Conservation (phyloP, 1,139 yeast species). For the Candida tropicalis region DNA sequence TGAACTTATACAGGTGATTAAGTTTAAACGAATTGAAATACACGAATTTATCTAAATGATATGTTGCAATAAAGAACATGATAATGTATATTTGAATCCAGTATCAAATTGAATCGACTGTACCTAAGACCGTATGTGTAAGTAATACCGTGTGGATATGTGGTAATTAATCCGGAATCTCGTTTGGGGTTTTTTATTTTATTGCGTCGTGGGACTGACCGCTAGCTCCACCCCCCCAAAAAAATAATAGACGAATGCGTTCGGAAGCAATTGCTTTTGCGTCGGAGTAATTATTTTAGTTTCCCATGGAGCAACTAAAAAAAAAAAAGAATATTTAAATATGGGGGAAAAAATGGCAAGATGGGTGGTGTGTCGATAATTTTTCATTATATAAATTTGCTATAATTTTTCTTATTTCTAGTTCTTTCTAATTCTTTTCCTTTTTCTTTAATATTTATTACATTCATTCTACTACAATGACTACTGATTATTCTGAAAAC, state of each 20-base stretch:
- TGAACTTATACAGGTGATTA: background rate
- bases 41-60: too few species aligned
- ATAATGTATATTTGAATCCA: too few species aligned
- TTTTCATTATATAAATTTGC: too few species aligned
- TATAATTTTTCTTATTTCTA: background rate
- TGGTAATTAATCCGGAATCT: too few species aligned
- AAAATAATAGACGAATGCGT: background rate
- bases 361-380: too few species aligned
- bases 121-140: too few species aligned
- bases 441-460: background rate
- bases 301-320: background rate
- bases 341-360: constrained; percentile 1
- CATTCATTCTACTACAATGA: background rate
- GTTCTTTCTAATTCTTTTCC: background rate
- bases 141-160: too few species aligned
- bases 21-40: background rate
- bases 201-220: too few species aligned
- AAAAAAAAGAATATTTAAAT: background rate
- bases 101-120: too few species aligned
- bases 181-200: too few species aligned
- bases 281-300: background rate
- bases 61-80: too few species aligned
- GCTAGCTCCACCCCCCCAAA: too few species aligned
- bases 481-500: constrained; percentile 17
- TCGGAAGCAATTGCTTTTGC: constrained; percentile 6